Evolutionary conservation across 257 asterid genomes (phyloP).

Genomic region (Dorcoceras hygrometricum): DNA sequence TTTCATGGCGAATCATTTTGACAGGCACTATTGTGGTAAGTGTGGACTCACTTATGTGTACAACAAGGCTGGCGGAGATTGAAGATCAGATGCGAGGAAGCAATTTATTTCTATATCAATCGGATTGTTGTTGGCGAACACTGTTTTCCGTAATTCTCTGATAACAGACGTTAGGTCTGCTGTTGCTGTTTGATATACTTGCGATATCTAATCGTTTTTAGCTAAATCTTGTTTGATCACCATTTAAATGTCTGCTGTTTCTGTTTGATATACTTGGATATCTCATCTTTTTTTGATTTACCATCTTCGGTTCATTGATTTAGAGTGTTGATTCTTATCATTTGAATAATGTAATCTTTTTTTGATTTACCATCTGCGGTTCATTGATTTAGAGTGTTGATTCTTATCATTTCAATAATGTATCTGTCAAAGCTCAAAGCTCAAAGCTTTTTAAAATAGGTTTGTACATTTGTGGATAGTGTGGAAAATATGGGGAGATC

Average conservation of each 20-base stretch:
- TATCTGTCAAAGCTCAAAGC: neutral
- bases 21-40: constrained; percentile 74
- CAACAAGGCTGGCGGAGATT: constrained; percentile 64
- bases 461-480: neutral
- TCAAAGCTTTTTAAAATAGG: neutral
- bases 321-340: too few species aligned
- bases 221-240: neutral
- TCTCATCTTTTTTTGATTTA: too few species aligned
- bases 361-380: too few species aligned
- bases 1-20: constrained; percentile 70
- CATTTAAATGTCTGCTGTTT: too few species aligned
- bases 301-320: too few species aligned
- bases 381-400: neutral
- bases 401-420: too few species aligned
- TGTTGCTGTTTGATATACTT: neutral
- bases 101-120: neutral
- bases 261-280: too few species aligned
- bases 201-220: neutral
- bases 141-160: too few species aligned
- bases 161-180: too few species aligned
- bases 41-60: constrained; percentile 70
- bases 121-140: neutral
- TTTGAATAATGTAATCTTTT: too few species aligned
- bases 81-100: neutral
- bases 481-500: too few species aligned